Conservation (phyloP, 768 basidiomycete genomes). For the Lentinula boryana region DNA sequence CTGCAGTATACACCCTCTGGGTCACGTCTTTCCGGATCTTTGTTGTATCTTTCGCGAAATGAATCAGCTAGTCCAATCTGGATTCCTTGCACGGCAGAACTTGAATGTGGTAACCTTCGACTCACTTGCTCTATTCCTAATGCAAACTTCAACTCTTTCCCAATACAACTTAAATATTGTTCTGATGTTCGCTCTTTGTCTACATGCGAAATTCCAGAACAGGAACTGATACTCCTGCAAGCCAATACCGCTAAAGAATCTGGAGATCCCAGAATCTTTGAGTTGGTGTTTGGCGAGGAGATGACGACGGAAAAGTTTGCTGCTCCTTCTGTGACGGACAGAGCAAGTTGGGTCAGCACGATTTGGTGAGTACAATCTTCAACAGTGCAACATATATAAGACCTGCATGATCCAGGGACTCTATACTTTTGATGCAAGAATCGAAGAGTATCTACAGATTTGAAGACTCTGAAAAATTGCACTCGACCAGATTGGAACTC, state of each 20-base stretch:
- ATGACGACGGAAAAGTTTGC: slow-evolving; percentile 55
- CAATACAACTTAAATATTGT: slow-evolving; percentile 46
- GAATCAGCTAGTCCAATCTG: slow-evolving; percentile 34
- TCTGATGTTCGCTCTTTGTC: slow-evolving; percentile 59
- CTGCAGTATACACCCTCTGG: slow-evolving; percentile 1
- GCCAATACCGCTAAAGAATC: slow-evolving; percentile 17
- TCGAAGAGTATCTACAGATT: slow-evolving; percentile 10
- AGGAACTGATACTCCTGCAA: slow-evolving; percentile 41
- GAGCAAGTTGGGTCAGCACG: slow-evolving; percentile 70
- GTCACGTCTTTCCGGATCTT: slow-evolving; percentile 23
- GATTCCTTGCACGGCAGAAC: slow-evolving; percentile 37
- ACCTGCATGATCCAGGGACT: slow-evolving; percentile 41
- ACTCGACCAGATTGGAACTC: background rate
- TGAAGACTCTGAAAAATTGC: background rate
- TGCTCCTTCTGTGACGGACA: slow-evolving; percentile 49
- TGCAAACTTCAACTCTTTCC: slow-evolving; percentile 28
- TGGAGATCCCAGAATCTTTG: slow-evolving; percentile 51
- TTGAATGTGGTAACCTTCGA: slow-evolving; percentile 31
- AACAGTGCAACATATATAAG: background rate
- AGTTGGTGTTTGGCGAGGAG: slow-evolving; percentile 49
- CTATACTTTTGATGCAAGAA: slow-evolving; percentile 31
- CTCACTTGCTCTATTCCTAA: slow-evolving; percentile 39
- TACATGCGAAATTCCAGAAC: slow-evolving; percentile 30
- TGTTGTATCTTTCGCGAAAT: slow-evolving; percentile 44
- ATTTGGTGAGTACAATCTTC: slow-evolving; percentile 48